These are phyloP conservation scores for Wallacemonas sp. DNA, from an alignment of 208 protist species.

Conservation along the genomic window DNA sequence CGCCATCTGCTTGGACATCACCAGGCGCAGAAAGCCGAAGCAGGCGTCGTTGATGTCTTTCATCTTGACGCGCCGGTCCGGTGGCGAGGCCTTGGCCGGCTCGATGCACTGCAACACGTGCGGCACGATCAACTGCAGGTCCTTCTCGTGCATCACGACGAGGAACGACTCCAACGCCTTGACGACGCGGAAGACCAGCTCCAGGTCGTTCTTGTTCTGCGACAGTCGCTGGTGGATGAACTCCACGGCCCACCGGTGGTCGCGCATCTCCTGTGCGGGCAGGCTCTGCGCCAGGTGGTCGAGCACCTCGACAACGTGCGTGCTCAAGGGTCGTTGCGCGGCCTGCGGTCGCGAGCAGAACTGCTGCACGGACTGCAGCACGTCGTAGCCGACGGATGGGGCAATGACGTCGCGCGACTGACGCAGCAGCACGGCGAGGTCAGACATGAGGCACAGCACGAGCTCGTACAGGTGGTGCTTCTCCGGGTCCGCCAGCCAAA, in stretches of 20 bases:
- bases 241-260: conserved; percentile 88
- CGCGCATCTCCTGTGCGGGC: conserved; percentile 85
- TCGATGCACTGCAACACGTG: conserved; percentile 91
- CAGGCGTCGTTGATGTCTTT: conserved; percentile 87
- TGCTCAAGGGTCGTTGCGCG: conserved; percentile 81
- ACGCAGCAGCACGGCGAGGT: conserved; percentile 77
- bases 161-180: conserved; percentile 87
- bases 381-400: conserved; percentile 52
- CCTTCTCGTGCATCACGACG: conserved; percentile 85
- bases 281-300: conserved; percentile 77
- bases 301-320: conserved; percentile 83
- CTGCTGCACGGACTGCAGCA: conserved; percentile 72
- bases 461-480: conserved; percentile 73
- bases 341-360: conserved; percentile 85
- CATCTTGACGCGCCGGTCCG: conserved; percentile 38
- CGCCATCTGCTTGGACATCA: conserved; percentile 77
- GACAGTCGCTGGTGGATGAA: conserved; percentile 91
- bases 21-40: conserved; percentile 85
- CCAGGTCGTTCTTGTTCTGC: conserved; percentile 84
- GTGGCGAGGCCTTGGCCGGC: conserved; percentile 50
- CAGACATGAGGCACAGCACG: conserved; percentile 76
- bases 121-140: conserved; percentile 82
- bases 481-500: conserved; percentile 75
- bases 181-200: conserved; percentile 79
- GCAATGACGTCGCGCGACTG: conserved; percentile 76